A percentile compares a stretch with the other conserved stretches of the same genome.
Evolutionary conservation across 257 asterid species (phyloP).

Genomic region (Penstemon eatonii): DNA sequence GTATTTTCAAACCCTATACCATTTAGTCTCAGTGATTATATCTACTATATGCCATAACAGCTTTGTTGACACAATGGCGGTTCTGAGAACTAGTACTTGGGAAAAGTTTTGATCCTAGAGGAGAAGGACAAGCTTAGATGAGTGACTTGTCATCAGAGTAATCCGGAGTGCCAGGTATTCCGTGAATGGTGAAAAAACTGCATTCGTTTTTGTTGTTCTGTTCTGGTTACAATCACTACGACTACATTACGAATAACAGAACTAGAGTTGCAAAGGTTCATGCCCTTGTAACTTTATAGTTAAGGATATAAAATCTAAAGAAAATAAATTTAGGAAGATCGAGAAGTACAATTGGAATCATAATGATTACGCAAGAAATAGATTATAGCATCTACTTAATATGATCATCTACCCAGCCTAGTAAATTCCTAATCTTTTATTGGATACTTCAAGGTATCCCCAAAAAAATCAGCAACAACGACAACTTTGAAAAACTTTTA

Average conservation of each 20-base stretch:
- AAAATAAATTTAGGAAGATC: not conserved
- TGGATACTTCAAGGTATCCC: not conserved
- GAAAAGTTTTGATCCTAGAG: conserved; percentile 1
- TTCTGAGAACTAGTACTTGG: not conserved
- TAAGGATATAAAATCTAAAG: not conserved
- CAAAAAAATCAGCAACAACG: conserved; percentile 13
- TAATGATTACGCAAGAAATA: conserved; percentile 3
- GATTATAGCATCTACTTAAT: not conserved
- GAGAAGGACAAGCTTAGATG: not conserved
- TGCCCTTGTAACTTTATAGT: not conserved
- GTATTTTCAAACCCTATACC: not conserved
- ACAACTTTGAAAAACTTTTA: conserved; percentile 15
- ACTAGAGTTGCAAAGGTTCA: not conserved
- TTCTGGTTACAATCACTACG: no score
- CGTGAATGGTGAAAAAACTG: not conserved
- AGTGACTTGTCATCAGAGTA: conserved; percentile 1
- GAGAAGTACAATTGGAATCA: conserved; percentile 6
- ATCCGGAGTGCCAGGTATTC: not conserved
- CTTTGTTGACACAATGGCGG: not conserved
- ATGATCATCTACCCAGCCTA: conserved; percentile 11
- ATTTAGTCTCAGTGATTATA: not conserved
- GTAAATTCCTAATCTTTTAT: not conserved
- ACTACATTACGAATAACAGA: not conserved
- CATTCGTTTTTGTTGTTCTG: not conserved
- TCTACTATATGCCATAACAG: conserved; percentile 3